Conservation (phyloP, 176 grass and related monocot genomes). For the Carex myosuroides region DNA sequence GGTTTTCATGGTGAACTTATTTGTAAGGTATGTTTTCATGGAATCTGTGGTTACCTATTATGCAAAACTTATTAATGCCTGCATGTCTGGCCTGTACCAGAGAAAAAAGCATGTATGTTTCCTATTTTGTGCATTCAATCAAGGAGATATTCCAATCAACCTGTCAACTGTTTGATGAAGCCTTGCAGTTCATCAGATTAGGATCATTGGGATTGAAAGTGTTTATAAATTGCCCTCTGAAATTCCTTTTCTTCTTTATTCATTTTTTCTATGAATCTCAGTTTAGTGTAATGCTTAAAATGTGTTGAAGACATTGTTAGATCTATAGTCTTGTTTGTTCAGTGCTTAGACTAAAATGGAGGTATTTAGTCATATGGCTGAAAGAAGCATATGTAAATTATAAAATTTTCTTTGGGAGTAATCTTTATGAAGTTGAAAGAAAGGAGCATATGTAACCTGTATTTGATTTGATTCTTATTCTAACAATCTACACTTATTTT, state of each 20-base stretch:
- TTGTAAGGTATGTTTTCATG: constrained; percentile 53
- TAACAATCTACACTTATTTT: not conserved
- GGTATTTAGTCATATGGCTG: not conserved
- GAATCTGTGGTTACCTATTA: not conserved
- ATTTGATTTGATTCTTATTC: not conserved
- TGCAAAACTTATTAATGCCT: not conserved
- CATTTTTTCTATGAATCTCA: not conserved
- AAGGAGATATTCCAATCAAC: not conserved
- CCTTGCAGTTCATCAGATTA: not conserved
- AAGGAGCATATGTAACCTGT: not conserved
- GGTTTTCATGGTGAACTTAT: constrained; percentile 95
- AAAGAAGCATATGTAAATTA: not conserved
- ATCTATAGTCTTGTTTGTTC: not conserved
- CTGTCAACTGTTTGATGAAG: not conserved
- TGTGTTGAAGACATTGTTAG: not conserved
- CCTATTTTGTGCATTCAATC: not conserved
- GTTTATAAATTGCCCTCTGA: not conserved
- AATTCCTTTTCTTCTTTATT: not conserved
- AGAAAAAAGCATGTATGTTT: not conserved
- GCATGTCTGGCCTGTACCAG: not conserved
- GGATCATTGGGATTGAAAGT: not conserved
- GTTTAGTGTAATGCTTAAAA: not conserved
- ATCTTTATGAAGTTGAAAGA: not conserved
- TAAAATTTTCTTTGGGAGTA: not conserved
- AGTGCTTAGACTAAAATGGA: not conserved